These are phyloP conservation scores for Linnemannia hyalina DNA, from an alignment of 192 early-diverging fungal species.

Conservation along the genomic window DNA sequence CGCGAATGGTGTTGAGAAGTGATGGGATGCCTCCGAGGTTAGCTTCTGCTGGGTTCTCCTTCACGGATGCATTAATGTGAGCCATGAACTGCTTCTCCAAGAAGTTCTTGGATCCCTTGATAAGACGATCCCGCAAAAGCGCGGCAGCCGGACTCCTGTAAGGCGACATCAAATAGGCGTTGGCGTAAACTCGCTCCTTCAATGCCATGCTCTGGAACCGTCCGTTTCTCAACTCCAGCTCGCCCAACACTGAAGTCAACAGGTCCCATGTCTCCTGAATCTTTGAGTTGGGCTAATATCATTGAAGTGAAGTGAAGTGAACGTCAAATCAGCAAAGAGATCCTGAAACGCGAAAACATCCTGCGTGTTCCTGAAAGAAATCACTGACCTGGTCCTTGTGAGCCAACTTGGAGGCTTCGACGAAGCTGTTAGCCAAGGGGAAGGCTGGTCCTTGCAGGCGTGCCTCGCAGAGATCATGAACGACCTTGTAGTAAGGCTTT, in stretches of 20 bases:
- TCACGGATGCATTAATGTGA: constrained; percentile 61
- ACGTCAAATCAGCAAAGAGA: not conserved
- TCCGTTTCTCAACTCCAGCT: constrained; percentile 52
- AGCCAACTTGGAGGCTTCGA: constrained; percentile 54
- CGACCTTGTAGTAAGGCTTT: constrained; percentile 60
- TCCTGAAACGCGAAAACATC: not conserved
- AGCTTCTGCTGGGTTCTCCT: constrained; percentile 73
- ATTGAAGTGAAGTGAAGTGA: not conserved
- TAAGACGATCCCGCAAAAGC: constrained; percentile 44
- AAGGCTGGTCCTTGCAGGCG: constrained; percentile 52
- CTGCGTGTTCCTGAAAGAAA: not conserved
- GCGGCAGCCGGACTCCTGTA: constrained; percentile 36
- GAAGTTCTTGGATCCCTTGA: constrained; percentile 62
- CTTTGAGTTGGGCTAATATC: constrained; percentile 36
- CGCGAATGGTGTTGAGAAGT: constrained; percentile 74
- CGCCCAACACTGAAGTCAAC: constrained; percentile 59
- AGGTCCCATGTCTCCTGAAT: constrained; percentile 57
- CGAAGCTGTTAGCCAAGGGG: constrained; percentile 57
- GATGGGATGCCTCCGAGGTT: constrained; percentile 88
- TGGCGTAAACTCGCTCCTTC: constrained; percentile 59
- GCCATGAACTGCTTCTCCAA: constrained; percentile 67
- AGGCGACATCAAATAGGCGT: constrained; percentile 46
- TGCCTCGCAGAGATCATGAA: constrained; percentile 60
- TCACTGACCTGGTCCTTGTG: constrained; percentile 52
- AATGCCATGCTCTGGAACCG: constrained; percentile 49